These are phyloP conservation scores for Articulospora tetracladia DNA, from an alignment of 495 filamentous ascomycete species.

Conservation along the genomic window DNA sequence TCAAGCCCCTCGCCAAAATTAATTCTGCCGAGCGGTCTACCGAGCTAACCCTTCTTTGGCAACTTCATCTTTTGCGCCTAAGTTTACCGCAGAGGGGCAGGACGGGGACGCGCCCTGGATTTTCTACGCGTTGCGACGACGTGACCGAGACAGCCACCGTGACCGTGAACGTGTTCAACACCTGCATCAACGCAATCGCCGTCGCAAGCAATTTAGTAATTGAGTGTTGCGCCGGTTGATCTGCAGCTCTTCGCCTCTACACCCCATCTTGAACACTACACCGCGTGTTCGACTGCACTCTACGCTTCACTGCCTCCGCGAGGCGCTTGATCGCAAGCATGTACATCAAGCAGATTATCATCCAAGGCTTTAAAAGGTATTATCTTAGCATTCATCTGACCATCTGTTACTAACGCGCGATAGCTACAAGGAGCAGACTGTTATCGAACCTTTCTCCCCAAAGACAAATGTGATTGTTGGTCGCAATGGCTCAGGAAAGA, in stretches of 20 bases:
- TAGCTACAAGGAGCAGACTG: conserved; percentile 99
- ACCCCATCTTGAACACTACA: too few relatives aligned
- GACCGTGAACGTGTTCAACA: not conserved
- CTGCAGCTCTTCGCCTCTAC: too few relatives aligned
- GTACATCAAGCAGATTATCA: conserved; percentile 99
- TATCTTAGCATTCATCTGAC: conserved; percentile 14
- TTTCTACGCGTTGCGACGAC: conserved; percentile 13
- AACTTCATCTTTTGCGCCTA: not conserved
- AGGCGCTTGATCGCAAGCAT: conserved; percentile 40
- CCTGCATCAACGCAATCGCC: not conserved
- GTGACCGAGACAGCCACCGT: too few relatives aligned
- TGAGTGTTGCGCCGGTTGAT: too few relatives aligned
- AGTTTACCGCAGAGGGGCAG: not conserved
- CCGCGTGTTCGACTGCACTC: too few relatives aligned
- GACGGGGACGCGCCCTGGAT: not conserved
- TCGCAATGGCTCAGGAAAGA: conserved; percentile 98
- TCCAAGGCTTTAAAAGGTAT: conserved; percentile 99
- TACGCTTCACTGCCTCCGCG: not conserved
- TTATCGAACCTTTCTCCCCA: conserved; percentile 96
- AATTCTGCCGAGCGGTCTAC: conserved; percentile 4
- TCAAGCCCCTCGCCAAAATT: conserved; percentile 4
- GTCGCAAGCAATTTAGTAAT: not conserved
- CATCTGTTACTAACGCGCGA: conserved; percentile 16
- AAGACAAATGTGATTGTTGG: conserved; percentile 99
- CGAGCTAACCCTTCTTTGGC: not conserved